Evolutionary conservation across 805 yeast species (phyloP), one percentile per base, ranked within the genome.

Genomic region (Candida endomychidarum): DNA sequence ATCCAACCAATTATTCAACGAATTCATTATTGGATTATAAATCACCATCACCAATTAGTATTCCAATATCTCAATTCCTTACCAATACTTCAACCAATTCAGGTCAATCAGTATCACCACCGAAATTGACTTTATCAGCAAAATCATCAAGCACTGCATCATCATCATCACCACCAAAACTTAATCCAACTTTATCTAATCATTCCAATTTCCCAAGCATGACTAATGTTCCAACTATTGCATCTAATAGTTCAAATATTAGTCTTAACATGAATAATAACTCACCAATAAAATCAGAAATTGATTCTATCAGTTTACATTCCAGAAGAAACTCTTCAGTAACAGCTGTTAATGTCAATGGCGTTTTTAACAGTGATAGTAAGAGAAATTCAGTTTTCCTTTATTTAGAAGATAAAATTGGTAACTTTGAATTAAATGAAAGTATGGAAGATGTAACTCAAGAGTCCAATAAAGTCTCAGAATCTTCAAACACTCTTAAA

Each of bases 1-100:
- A 86, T 55, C 95, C 95, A 12, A 74, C 82, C 5, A 57, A 43
- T 70, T 63, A 66, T 11, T 73, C 77, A 2, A 53, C 70, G 3
- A 56, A 62, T 33, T 61, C 70, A 5, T 35, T 56, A 39, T 51
- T 57, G 4, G 62, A 45, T 10, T 45, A 63, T 41, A 65, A 60
- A 41, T 54, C 60, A 25, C 65, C 66, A 2, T 53, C 65, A 5
- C 64, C 70, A 1, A 50, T 56, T 27, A 60, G 57, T 24, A 34
- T 58, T 14, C 61, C 65, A 4, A 47, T 47, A 9, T 40, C 23
- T 11, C 51, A 47, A 28, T 47, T 47, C 36, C 40, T 47, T 14
- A 30, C 42, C 15, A 21, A 25, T 34, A 9, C 41, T 4, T 16
- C 38, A 14, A 41, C 37, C n/a, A 42, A 35, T 35, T 35, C 42